These are phyloP conservation scores for Chaetomiaceae sp. DNA, from an alignment of 2,329 filamentous ascomycete species.

Conservation along the genomic window DNA sequence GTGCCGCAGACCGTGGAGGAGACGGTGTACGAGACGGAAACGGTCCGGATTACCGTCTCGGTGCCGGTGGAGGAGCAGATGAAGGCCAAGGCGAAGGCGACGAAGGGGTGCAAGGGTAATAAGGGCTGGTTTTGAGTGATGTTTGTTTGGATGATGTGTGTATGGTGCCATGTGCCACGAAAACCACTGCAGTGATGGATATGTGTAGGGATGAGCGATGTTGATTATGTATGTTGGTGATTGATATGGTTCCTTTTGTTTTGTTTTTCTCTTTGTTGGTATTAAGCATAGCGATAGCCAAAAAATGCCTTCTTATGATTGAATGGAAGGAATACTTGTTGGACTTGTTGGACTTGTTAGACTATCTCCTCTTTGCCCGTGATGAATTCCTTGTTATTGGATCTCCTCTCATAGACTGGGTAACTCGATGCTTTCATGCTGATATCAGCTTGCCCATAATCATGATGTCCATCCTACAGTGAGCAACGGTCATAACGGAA, in stretches of 20 bases:
- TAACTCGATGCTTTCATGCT: no score
- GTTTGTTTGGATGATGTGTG: neutral
- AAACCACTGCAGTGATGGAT: no score
- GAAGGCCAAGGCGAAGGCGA: slow-evolving; percentile 3
- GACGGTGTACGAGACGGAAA: slow-evolving; percentile 26
- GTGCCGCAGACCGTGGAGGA: slow-evolving; percentile 24
- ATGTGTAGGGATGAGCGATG: no score
- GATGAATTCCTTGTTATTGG: no score
- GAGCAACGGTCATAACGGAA: no score
- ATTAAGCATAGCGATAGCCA: slow-evolving; percentile 12
- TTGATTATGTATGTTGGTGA: neutral
- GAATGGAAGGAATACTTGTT: neutral
- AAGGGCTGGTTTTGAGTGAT: slow-evolving; percentile 1
- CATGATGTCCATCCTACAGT: no score
- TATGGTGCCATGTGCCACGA: no score
- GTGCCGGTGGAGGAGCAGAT: slow-evolving; percentile 16
- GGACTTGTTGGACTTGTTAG: no score
- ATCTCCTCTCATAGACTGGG: no score
- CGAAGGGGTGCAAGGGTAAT: neutral
- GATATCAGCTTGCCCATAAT: no score
- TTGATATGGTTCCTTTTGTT: slow-evolving; percentile 12
- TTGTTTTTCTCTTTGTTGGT: neutral
- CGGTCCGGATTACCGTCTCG: slow-evolving; percentile 23
- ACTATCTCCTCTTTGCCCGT: no score
- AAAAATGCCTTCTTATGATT: neutral